Conservation (phyloP, 257 asterid genomes). For the Petunia axillaris region DNA sequence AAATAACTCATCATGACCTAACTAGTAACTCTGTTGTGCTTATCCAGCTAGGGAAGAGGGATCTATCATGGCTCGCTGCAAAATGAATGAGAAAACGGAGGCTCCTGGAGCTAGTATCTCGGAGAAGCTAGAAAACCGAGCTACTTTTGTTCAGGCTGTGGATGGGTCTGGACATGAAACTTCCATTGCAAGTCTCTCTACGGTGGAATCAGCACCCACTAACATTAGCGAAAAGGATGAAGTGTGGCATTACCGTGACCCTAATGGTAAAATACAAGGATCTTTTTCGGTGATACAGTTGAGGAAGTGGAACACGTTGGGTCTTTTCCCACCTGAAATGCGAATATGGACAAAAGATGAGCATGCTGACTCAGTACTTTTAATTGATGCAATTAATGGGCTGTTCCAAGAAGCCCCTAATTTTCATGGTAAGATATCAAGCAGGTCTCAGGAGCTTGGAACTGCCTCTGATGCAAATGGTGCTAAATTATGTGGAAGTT, state of each 20-base stretch:
- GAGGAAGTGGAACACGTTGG: conserved; percentile 63
- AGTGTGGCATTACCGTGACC: conserved; percentile 88
- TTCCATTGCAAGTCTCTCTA: conserved; percentile 37
- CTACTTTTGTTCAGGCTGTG: conserved; percentile 38
- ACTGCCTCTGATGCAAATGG: conserved; percentile 34
- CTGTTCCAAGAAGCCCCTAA: conserved; percentile 48
- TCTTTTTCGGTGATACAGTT: conserved; percentile 73
- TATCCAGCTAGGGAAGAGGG: conserved; percentile 44
- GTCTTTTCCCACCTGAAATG: conserved; percentile 69
- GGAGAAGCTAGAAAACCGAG: conserved; percentile 21
- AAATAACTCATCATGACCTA: neutral
- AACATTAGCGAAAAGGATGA: conserved; percentile 61
- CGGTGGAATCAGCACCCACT: conserved; percentile 41
- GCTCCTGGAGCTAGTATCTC: conserved; percentile 20
- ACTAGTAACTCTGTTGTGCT: conserved; percentile 11
- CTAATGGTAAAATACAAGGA: conserved; percentile 73
- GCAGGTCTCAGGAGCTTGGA: conserved; percentile 37
- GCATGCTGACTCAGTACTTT: conserved; percentile 61
- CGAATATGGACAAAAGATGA: conserved; percentile 78
- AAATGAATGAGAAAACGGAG: conserved; percentile 16
- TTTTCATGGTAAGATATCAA: conserved; percentile 33
- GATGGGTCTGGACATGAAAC: conserved; percentile 54
- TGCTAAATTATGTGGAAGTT: neutral
- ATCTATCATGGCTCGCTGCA: conserved; percentile 18
- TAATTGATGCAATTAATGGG: conserved; percentile 60